These are phyloP conservation scores for Pseudopyricularia cyperi DNA, from an alignment of 2,329 filamentous ascomycete genomes.

Conservation along the genomic window DNA sequence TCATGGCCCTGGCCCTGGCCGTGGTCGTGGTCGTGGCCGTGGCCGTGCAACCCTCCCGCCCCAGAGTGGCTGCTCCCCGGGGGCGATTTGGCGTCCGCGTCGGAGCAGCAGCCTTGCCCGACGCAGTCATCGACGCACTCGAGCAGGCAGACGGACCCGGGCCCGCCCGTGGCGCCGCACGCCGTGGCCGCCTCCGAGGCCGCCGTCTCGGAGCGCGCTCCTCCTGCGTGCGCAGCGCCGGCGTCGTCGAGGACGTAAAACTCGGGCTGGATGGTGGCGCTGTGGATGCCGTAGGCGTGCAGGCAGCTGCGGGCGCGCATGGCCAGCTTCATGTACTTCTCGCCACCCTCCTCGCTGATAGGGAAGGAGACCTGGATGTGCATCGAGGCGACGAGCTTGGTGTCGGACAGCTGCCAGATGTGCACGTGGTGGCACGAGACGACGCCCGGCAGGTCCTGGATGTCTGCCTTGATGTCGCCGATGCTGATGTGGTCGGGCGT, in stretches of 20 bases:
- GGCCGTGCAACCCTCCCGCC: conserved; percentile 12
- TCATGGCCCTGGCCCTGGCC: conserved; percentile 5
- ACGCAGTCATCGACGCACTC: conserved; percentile 37
- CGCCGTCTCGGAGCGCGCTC: not conserved
- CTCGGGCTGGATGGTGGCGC: conserved; percentile 93
- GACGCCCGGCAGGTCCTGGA: conserved; percentile 71
- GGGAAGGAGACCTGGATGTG: conserved; percentile 89
- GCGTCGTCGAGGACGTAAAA: conserved; percentile 41
- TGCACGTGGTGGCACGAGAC: conserved; percentile 90
- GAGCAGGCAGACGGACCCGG: conserved; percentile 27
- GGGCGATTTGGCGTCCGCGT: conserved; percentile 14
- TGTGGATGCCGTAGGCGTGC: conserved; percentile 93
- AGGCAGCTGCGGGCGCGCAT: conserved; percentile 74
- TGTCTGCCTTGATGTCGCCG: conserved; percentile 85
- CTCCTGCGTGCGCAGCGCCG: too few relatives aligned
- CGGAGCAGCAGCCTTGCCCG: conserved; percentile 29
- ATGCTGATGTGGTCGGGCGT: conserved; percentile 81
- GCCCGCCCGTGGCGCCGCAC: conserved; percentile 11
- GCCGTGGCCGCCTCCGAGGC: not conserved
- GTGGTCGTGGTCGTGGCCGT: conserved; percentile 21
- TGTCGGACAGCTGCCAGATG: conserved; percentile 94
- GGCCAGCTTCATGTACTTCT: conserved; percentile 83
- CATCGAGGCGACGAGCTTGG: conserved; percentile 83
- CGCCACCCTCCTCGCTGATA: conserved; percentile 65
- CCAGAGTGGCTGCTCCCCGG: conserved; percentile 19